phyloP scores from a whole-genome alignment of 495 filamentous ascomycete species.

The Penicillium alfredii region DNA sequence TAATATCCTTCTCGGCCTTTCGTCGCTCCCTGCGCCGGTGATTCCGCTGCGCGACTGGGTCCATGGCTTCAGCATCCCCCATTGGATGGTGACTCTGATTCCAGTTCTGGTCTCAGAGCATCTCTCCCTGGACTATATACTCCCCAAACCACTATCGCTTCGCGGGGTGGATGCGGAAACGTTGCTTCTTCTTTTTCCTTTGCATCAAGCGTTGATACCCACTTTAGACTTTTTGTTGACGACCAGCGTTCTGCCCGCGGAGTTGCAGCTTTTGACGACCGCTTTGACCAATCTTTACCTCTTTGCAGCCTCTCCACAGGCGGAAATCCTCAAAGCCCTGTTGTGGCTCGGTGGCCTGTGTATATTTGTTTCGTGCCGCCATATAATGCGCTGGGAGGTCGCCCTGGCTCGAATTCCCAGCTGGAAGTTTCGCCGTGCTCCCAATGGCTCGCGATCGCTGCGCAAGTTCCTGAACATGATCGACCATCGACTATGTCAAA shows the following conservation, averaged over 20 bases:
- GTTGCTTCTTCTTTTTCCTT: conserved; percentile 67
- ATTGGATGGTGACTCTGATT: conserved; percentile 66
- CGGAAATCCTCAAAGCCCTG: conserved; percentile 70
- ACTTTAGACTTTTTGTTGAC: conserved; percentile 74
- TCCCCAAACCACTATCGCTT: conserved; percentile 31
- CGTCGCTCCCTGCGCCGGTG: conserved; percentile 65
- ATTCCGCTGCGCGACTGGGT: conserved; percentile 55
- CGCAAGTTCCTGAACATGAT: conserved; percentile 48
- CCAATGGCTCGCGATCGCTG: conserved; percentile 37
- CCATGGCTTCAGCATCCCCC: conserved; percentile 54
- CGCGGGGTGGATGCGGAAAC: conserved; percentile 51
- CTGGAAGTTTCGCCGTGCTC: conserved; percentile 73
- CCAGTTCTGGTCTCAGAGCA: conserved; percentile 52
- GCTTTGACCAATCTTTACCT: conserved; percentile 78
- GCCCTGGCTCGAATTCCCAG: conserved; percentile 79
- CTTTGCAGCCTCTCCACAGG: conserved; percentile 75
- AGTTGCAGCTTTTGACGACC: conserved; percentile 78
- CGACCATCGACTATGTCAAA: conserved; percentile 43
- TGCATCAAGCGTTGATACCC: conserved; percentile 75
- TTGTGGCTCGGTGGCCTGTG: conserved; percentile 84
- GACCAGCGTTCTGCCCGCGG: conserved; percentile 77
- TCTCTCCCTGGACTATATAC: conserved; percentile 23
- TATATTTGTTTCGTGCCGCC: conserved; percentile 64
- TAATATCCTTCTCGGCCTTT: conserved; percentile 75
- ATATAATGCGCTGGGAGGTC: conserved; percentile 80